These are phyloP conservation scores for Colletotrichum chlorophyti DNA, from an alignment of 2,329 filamentous ascomycete species.

Conservation along the genomic window DNA sequence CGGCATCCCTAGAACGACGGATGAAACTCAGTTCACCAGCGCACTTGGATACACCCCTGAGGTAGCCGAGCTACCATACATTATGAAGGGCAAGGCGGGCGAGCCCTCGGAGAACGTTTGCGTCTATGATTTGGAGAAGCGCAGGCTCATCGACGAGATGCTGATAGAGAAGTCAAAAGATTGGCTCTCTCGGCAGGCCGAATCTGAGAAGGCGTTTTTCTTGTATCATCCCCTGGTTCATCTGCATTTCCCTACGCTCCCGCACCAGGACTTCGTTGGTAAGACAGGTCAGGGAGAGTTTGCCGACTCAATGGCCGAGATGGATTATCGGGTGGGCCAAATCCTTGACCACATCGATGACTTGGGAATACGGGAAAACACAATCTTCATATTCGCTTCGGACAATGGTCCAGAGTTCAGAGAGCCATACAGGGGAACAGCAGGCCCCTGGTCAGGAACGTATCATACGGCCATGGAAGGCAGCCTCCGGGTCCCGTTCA, in stretches of 20 bases:
- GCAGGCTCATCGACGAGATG: conserved; percentile 40
- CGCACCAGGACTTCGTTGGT: conserved; percentile 37
- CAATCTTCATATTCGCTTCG: conserved; percentile 42
- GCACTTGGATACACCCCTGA: conserved; percentile 39
- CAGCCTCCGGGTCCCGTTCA: conserved; percentile 42
- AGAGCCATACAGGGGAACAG: conserved; percentile 39
- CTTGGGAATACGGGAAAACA: conserved; percentile 38
- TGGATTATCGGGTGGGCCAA: conserved; percentile 40
- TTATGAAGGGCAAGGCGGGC: conserved; percentile 39
- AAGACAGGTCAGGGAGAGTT: conserved; percentile 39
- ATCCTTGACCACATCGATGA: conserved; percentile 39
- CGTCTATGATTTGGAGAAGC: conserved; percentile 40
- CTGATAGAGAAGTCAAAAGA: conserved; percentile 39
- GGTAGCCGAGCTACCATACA: conserved; percentile 41
- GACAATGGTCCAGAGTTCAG: conserved; percentile 44
- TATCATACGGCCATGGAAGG: conserved; percentile 46
- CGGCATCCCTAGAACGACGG: conserved; percentile 43
- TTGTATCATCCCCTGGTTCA: conserved; percentile 42
- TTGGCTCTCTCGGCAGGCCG: conserved; percentile 38
- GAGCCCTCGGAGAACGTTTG: conserved; percentile 37
- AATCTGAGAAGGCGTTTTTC: conserved; percentile 36
- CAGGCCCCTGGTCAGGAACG: conserved; percentile 42
- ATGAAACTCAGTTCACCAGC: conserved; percentile 43
- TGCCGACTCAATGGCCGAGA: conserved; percentile 41
- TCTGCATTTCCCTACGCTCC: conserved; percentile 41